Conservation (phyloP, 2,329 filamentous ascomycete genomes). For the Bipolaris sorokiniana region DNA sequence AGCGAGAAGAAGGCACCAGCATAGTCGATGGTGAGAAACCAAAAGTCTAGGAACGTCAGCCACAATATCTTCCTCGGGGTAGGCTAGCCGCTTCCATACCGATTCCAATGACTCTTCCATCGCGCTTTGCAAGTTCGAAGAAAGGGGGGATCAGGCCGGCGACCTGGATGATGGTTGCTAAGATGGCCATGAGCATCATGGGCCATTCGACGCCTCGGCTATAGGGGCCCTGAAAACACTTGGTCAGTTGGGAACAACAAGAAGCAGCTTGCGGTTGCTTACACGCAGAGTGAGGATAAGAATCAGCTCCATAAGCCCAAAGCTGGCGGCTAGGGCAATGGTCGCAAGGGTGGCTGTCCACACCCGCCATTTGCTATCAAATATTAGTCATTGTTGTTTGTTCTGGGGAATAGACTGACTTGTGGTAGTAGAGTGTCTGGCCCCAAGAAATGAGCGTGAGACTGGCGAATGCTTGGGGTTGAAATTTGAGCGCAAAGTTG, state of each 20-base stretch:
- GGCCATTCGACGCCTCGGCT: slow-evolving; percentile 60
- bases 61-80: neutral
- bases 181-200: slow-evolving; percentile 62
- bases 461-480: slow-evolving; percentile 60
- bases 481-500: slow-evolving; percentile 40
- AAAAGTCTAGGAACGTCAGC: slow-evolving; percentile 50
- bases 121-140: slow-evolving; percentile 66
- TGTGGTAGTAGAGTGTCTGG: slow-evolving; percentile 60
- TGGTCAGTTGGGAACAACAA: neutral
- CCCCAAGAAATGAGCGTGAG: slow-evolving; percentile 59
- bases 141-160: slow-evolving; percentile 66
- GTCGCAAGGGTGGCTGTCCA: slow-evolving; percentile 56
- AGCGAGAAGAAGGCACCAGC: slow-evolving; percentile 68
- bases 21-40: slow-evolving; percentile 67
- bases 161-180: slow-evolving; percentile 64
- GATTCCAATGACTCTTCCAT: slow-evolving; percentile 66
- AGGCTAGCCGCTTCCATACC: slow-evolving; percentile 51
- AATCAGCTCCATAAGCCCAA: slow-evolving; percentile 62
- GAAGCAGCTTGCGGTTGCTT: slow-evolving; percentile 15
- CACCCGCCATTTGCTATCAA: slow-evolving; percentile 53
- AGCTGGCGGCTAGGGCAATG: slow-evolving; percentile 50
- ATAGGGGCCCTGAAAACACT: slow-evolving; percentile 58
- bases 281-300: slow-evolving; percentile 65
- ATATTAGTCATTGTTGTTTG: slow-evolving; percentile 5
- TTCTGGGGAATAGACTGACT: slow-evolving; percentile 39